phyloP scores from a whole-genome alignment of 495 filamentous ascomycete species.

The Aspergillus incahuasiensis region DNA sequence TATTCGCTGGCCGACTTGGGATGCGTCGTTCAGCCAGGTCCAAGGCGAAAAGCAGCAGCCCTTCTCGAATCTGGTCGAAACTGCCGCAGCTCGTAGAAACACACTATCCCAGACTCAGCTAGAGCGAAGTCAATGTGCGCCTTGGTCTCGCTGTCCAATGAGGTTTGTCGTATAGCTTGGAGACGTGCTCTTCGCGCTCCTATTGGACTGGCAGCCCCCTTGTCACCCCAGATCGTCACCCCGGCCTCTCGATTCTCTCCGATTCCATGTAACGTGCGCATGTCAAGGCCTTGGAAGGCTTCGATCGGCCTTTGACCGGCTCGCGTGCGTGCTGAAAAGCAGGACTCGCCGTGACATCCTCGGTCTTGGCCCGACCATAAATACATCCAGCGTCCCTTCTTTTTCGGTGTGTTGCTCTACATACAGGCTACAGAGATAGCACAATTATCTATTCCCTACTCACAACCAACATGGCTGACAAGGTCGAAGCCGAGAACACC shows the following conservation, averaged over 20 bases:
- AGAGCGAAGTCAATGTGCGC: neutral
- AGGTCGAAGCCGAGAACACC: neutral
- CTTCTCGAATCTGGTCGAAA: neutral
- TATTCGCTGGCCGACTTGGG: no score
- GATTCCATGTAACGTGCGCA: neutral
- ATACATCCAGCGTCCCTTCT: neutral
- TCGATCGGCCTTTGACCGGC: constrained; percentile 3
- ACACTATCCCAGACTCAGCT: neutral
- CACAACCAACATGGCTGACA: neutral
- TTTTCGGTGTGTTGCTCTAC: neutral
- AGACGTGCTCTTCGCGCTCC: neutral
- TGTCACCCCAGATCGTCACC: neutral
- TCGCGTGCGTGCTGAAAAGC: neutral
- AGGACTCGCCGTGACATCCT: neutral
- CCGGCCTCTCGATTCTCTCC: neutral
- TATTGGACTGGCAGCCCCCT: neutral
- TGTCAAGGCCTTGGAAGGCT: neutral
- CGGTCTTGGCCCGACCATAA: neutral
- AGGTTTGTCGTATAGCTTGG: neutral
- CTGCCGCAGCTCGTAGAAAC: neutral
- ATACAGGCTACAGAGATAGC: neutral
- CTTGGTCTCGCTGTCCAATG: neutral
- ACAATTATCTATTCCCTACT: neutral
- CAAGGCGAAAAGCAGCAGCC: neutral
- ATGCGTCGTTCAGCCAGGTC: no score